Evolutionary conservation across 2,329 filamentous ascomycete species (phyloP).

Genomic region (Trichophyton mentagrophytes): DNA sequence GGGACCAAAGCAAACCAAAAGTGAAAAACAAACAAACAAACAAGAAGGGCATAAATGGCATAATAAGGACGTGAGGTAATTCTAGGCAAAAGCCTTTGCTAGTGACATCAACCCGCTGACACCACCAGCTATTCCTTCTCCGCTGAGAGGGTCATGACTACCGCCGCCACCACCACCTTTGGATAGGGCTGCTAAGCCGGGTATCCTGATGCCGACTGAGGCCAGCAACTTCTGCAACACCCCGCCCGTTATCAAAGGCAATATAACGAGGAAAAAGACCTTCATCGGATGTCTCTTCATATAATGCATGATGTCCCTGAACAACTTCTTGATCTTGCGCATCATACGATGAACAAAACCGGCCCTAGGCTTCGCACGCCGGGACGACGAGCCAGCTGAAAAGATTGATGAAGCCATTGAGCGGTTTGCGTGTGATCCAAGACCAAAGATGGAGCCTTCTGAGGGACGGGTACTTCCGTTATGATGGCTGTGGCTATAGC

Average conservation of each 20-base stretch:
- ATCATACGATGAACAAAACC: slow-evolving; percentile 64
- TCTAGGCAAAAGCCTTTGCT: slow-evolving; percentile 41
- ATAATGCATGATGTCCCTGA: slow-evolving; percentile 70
- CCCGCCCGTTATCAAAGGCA: slow-evolving; percentile 77
- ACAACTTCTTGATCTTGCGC: slow-evolving; percentile 61
- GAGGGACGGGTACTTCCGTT: slow-evolving; percentile 28
- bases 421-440: slow-evolving; percentile 21
- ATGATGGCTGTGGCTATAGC: slow-evolving; percentile 21
- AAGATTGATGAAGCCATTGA: slow-evolving; percentile 34
- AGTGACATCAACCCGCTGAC: slow-evolving; percentile 38
- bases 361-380: slow-evolving; percentile 62
- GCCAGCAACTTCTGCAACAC: slow-evolving; percentile 64
- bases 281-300: slow-evolving; percentile 74
- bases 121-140: slow-evolving; percentile 14
- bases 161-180: slow-evolving; percentile 20
- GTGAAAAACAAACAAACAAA: background rate
- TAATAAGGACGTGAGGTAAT: background rate
- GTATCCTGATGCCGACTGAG: slow-evolving; percentile 67
- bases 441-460: slow-evolving; percentile 36
- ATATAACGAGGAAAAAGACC: slow-evolving; percentile 72
- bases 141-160: slow-evolving; percentile 17
- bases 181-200: slow-evolving; percentile 33
- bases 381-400: slow-evolving; percentile 47
- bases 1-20: background rate
- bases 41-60: background rate